A percentile compares a stretch with the other conserved stretches of the same genome.
Conservation (phyloP, 2,329 filamentous ascomycete species). For the Tricladium varicosporioides region DNA sequence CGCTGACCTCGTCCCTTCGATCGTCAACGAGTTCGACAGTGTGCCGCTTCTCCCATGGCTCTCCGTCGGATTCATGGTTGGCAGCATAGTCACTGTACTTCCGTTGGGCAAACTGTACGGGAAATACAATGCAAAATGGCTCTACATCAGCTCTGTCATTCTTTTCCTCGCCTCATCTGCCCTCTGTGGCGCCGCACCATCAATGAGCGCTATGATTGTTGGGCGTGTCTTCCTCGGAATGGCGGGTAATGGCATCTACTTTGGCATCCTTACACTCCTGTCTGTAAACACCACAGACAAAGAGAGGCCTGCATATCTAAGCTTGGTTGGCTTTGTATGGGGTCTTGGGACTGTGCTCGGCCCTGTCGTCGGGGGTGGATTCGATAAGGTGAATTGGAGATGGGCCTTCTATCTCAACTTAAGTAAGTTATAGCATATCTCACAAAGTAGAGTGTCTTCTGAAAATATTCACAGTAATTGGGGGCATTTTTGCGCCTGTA, state of each 20-base stretch:
- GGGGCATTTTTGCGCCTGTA: slow-evolving; percentile 40
- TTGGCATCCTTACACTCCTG: slow-evolving; percentile 32
- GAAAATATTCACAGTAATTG: slow-evolving; percentile 28
- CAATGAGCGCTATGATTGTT: slow-evolving; percentile 41
- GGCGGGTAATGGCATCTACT: slow-evolving; percentile 41
- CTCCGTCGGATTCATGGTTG: slow-evolving; percentile 22
- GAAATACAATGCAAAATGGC: slow-evolving; percentile 22
- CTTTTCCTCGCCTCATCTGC: slow-evolving; percentile 22
- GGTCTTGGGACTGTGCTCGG: slow-evolving; percentile 28
- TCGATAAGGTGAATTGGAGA: slow-evolving; percentile 34
- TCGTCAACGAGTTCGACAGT: slow-evolving; percentile 36
- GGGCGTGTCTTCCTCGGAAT: slow-evolving; percentile 41
- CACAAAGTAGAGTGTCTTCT: slow-evolving; percentile 34
- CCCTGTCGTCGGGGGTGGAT: slow-evolving; percentile 35
- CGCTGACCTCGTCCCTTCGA: slow-evolving; percentile 42
- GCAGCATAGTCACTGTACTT: slow-evolving; percentile 21
- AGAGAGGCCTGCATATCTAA: slow-evolving; percentile 22
- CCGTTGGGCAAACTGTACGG: slow-evolving; percentile 22
- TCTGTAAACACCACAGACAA: slow-evolving; percentile 13
- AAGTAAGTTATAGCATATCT: too few species aligned
- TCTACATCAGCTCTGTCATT: slow-evolving; percentile 18
- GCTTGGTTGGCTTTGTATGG: slow-evolving; percentile 31
- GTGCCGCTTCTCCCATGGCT: slow-evolving; percentile 40
- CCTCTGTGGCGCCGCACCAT: slow-evolving; percentile 28
- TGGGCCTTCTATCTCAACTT: slow-evolving; percentile 37